Evolutionary conservation across 2,329 filamentous ascomycete genomes (phyloP), one percentile per base, ranked within the genome.

Genomic region (Trichophyton rubrum): DNA sequence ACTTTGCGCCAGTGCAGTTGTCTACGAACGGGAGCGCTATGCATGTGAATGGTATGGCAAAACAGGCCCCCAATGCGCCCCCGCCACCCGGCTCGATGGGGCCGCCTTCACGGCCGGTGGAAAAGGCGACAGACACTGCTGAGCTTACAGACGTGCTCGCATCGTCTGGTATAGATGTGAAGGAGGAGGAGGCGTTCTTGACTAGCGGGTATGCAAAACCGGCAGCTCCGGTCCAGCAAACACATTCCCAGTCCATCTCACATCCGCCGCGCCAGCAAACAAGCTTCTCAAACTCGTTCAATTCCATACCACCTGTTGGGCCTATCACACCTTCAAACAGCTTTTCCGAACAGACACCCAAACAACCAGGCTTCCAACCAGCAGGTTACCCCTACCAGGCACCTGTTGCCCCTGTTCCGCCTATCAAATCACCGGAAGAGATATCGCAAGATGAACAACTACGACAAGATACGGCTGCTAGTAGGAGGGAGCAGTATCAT

Each of bases 111-210:
- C 76, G 81, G 45, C 83, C 83, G 11, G 75, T 71, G 11, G 77
- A 79, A 7, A 78, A 79, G 63, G 77, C 78, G 47, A 80, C 79
- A 60, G 73, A 82, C 73, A 72, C 73, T 57, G 72, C 91, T 67
- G 89, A 95, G 68, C 81, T 91, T 53, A 89, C 87, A 65, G 91
- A 96, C 74, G 88, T 90, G 58, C 75, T 96, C 60, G 86, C 86
- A 17, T 89, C 88, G 17, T 92, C 90, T 15, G 90, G 90, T 57
- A 90, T 96, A 64, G 89, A 96, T 75, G 75, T 96, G 55, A 85
- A 87, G 62, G 90, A 90, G 65, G 91, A 96, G 72, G 89, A 95
- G 69, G 88, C 90, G 67, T 88, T 85, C 65, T 79, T 93, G 72
- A 85, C 89, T 51, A 85, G 69, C 69, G 77, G 69, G 68, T 79